Conservation (phyloP, 2,329 filamentous ascomycete species). For the Botrytis porri region DNA sequence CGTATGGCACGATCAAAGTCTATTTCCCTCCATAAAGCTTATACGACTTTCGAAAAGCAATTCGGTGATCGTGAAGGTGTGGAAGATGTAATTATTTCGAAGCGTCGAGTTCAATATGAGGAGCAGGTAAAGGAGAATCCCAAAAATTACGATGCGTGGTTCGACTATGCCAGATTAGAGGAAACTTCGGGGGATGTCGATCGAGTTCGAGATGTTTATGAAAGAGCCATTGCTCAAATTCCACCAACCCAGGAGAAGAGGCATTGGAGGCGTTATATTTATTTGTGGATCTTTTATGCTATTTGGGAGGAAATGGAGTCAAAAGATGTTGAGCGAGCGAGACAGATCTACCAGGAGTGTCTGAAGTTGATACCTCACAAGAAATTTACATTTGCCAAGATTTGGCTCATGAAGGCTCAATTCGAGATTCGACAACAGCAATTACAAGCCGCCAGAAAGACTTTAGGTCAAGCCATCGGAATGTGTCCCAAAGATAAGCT, state of each 20-base stretch:
- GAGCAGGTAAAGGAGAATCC: constrained; percentile 90
- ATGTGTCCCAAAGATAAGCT: constrained; percentile 95
- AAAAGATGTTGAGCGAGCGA: constrained; percentile 72
- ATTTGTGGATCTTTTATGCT: constrained; percentile 97
- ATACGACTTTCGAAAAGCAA: constrained; percentile 97
- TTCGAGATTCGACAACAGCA: constrained; percentile 89
- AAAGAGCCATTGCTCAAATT: constrained; percentile 91
- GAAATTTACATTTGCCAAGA: constrained; percentile 94
- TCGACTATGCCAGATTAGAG: constrained; percentile 89
- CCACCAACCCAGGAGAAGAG: constrained; percentile 95
- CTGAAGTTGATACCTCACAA: constrained; percentile 88
- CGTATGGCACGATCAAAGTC: constrained; percentile 86
- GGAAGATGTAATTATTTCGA: constrained; percentile 93
- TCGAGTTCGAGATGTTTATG: constrained; percentile 86
- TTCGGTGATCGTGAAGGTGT: constrained; percentile 91
- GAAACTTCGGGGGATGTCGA: constrained; percentile 80
- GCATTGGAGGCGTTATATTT: constrained; percentile 96
- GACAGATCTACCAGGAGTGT: constrained; percentile 88
- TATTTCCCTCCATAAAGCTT: constrained; percentile 81
- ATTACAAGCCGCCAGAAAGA: constrained; percentile 77
- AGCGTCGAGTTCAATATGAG: constrained; percentile 89
- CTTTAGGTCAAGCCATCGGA: constrained; percentile 83
- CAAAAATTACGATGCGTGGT: constrained; percentile 97
- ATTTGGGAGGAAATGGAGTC: constrained; percentile 89
- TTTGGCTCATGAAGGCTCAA: constrained; percentile 91